These are phyloP conservation scores for Pyrenophora tritici-repentis DNA, from an alignment of 2,329 filamentous ascomycete species.

Conservation along the genomic window DNA sequence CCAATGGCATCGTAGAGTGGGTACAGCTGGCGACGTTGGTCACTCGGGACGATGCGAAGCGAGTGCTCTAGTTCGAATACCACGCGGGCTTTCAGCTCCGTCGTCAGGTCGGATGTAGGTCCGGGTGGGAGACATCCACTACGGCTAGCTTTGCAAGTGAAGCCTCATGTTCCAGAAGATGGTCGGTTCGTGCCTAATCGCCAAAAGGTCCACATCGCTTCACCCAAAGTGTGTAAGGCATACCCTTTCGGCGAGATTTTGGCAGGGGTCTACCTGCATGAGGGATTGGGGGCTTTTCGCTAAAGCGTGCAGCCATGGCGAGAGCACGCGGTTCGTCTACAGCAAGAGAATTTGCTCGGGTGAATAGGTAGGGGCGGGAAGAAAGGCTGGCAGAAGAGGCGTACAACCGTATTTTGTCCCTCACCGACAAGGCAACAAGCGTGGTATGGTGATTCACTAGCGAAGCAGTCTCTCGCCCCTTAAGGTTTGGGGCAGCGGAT, in stretches of 20 bases:
- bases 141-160: conserved; percentile 17
- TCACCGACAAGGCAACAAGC: conserved; percentile 14
- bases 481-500: conserved; percentile 1
- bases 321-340: conserved; percentile 24
- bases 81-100: conserved; percentile 25
- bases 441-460: conserved; percentile 19
- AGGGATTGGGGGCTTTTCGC: conserved; percentile 24
- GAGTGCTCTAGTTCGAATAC: conserved; percentile 23
- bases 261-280: conserved; percentile 27
- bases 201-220: conserved; percentile 16
- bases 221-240: conserved; percentile 21
- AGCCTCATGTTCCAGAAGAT: conserved; percentile 23
- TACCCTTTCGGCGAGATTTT: conserved; percentile 25
- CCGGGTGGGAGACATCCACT: conserved; percentile 22
- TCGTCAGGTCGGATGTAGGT: conserved; percentile 37
- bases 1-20: conserved; percentile 23
- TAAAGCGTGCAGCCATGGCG: conserved; percentile 24
- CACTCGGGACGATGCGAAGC: conserved; percentile 22
- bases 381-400: conserved; percentile 24
- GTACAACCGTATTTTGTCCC: conserved; percentile 13
- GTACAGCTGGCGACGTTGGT: conserved; percentile 12
- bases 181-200: conserved; percentile 21
- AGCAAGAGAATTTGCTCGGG: conserved; percentile 23
- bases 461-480: background rate
- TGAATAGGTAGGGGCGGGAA: conserved; percentile 10